Evolutionary conservation across 371 early-diverging fungal genomes (phyloP), one percentile per base, ranked within the genome.

Genomic region (Choanephora cucurbitarum): DNA sequence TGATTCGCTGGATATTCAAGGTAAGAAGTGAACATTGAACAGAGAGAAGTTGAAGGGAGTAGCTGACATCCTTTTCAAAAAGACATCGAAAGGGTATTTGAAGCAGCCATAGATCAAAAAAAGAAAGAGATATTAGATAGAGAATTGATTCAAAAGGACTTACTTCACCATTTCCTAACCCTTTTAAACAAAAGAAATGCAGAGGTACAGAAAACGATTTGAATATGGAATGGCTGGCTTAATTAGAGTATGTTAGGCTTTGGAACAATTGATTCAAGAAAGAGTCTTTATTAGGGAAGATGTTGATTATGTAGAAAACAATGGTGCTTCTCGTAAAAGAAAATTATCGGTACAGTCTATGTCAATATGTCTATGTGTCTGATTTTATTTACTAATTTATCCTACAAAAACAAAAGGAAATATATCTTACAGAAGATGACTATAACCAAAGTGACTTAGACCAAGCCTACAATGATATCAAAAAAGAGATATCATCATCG

Each of bases 61-160:
- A n/a, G n/a, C n/a, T n/a, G n/a, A n/a, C n/a, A n/a, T n/a, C n/a
- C n/a, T n/a, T n/a, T n/a, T n/a, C n/a, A n/a, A n/a, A n/a, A n/a
- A n/a, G n/a, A n/a, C n/a, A n/a, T 85, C 39, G 71, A 87, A 37
- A 54, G 62, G 2, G 52, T 90, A 48, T 61, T 91, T 22, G 45
- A 60, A 22, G 65, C 77, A 33, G 72, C 90, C 22, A 63, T 83
- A 24, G 77, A 80, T 18, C 78, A 84, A 55, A 85, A 84, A 60
- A 76, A 78, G 42, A 55, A 75, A 34, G 55, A 84, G 45, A 85
- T 84, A 22, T 59, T 69, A 15, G 64, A 72, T 24, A 77, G 81
- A 43, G 57, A 67, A 33, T 74, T 79, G 44, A 66, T 79, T 21
- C 83, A 87, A 32, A 57, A 83, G 50, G 60, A 76, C 15, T 73